Evolutionary conservation across 345 rosid genomes (phyloP).

Genomic region (Hibiscus syriacus): DNA sequence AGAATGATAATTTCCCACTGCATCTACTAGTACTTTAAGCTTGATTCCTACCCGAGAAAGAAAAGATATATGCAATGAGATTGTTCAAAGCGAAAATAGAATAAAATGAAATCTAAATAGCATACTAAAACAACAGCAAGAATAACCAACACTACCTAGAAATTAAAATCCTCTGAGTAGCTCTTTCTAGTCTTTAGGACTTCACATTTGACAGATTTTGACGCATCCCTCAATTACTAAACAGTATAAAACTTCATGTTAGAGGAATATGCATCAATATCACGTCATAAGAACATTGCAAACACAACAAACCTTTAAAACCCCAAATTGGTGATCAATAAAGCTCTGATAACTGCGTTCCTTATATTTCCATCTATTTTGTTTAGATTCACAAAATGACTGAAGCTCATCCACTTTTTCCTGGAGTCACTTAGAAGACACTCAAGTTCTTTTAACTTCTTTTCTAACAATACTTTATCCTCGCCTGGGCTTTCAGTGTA

Average conservation of each 20-base stretch:
- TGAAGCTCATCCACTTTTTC: conserved; percentile 71
- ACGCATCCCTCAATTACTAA: conserved; percentile 63
- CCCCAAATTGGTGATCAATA: conserved; percentile 45
- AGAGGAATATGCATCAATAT: conserved; percentile 5
- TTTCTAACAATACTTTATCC: conserved; percentile 44
- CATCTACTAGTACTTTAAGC: conserved; percentile 73
- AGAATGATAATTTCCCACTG: conserved; percentile 73
- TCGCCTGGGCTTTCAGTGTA: conserved; percentile 47
- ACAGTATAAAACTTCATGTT: conserved; percentile 11
- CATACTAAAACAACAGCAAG: conserved; percentile 5
- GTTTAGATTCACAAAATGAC: conserved; percentile 55
- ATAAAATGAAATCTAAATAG: neutral
- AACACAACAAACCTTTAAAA: conserved; percentile 51
- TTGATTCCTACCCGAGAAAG: conserved; percentile 48
- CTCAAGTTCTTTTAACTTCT: too few relatives aligned
- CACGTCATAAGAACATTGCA: conserved; percentile 9
- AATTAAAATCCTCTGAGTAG: conserved; percentile 58
- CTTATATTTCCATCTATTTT: conserved; percentile 62
- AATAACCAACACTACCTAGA: conserved; percentile 44
- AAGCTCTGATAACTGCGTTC: conserved; percentile 50
- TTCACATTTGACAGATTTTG: conserved; percentile 57
- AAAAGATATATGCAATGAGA: conserved; percentile 10
- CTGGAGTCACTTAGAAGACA: conserved; percentile 36
- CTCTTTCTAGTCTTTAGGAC: conserved; percentile 50
- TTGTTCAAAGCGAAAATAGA: neutral